These are phyloP conservation scores for Hemileccinum impolitum DNA, from an alignment of 768 basidiomycete genomes.

Conservation along the genomic window DNA sequence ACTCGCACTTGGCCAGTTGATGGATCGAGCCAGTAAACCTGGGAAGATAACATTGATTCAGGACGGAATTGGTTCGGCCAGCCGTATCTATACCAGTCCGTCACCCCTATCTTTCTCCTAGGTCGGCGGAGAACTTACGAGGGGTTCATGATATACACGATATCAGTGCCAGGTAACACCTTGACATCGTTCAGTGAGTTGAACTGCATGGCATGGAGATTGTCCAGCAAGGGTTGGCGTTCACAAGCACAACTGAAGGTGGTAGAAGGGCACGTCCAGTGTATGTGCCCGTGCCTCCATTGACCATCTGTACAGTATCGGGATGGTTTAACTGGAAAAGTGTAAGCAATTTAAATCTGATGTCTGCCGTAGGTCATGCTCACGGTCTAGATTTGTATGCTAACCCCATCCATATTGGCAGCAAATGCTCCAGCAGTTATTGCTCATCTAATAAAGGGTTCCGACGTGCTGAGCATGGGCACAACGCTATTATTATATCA, in stretches of 20 bases:
- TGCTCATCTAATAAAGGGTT: no score
- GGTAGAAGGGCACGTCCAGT: conserved; percentile 62
- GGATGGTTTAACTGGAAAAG: conserved; percentile 51
- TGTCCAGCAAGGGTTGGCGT: conserved; percentile 64
- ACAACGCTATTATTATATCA: conserved; percentile 61
- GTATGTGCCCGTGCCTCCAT: conserved; percentile 65
- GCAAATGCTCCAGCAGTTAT: no score
- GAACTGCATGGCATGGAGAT: conserved; percentile 77
- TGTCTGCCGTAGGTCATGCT: conserved; percentile 7
- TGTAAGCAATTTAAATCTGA: neutral
- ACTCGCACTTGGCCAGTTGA: conserved; percentile 60
- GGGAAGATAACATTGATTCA: conserved; percentile 59
- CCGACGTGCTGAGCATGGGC: conserved; percentile 57
- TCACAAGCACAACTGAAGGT: conserved; percentile 60
- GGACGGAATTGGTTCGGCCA: conserved; percentile 66
- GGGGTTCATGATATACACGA: conserved; percentile 73
- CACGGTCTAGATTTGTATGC: conserved; percentile 47
- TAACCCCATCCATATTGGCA: conserved; percentile 35
- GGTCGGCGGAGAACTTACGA: conserved; percentile 38
- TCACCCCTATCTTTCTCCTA: neutral
- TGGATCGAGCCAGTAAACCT: conserved; percentile 55
- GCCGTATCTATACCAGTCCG: conserved; percentile 48
- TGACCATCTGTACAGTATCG: conserved; percentile 63
- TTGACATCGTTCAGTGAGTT: conserved; percentile 81
- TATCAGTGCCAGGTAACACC: conserved; percentile 61